phyloP scores from a whole-genome alignment of 768 basidiomycete genomes.

The Russula compacta region DNA sequence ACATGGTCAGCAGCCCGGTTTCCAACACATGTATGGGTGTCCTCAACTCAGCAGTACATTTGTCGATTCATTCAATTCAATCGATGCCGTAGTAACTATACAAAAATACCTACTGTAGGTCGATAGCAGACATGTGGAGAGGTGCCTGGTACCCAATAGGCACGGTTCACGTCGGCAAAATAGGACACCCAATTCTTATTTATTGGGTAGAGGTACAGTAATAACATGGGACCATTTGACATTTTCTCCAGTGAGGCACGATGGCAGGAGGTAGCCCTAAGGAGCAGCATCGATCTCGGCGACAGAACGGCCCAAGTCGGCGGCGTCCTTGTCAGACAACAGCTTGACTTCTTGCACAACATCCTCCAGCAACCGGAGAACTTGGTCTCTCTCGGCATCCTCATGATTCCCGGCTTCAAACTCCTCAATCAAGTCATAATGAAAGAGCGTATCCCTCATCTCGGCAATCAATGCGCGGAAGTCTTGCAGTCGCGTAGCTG shows the following conservation, averaged over 20 bases:
- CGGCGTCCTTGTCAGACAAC: neutral
- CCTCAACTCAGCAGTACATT: neutral
- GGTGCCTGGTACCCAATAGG: neutral
- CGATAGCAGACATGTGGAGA: neutral
- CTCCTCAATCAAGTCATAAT: neutral
- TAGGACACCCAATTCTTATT: neutral
- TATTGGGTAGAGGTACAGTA: neutral
- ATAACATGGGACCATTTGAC: neutral
- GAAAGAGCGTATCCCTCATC: neutral
- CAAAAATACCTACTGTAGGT: neutral
- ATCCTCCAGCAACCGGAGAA: slow-evolving; percentile 12
- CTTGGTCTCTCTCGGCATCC: neutral
- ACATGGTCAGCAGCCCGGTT: neutral
- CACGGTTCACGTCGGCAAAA: neutral
- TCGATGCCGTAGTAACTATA: neutral
- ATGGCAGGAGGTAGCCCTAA: neutral
- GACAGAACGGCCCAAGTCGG: neutral
- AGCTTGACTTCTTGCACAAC: slow-evolving; percentile 4
- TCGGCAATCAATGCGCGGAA: slow-evolving; percentile 5
- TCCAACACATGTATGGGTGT: neutral
- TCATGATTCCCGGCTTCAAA: neutral
- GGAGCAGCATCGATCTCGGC: neutral
- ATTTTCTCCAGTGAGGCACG: neutral
- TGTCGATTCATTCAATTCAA: neutral
- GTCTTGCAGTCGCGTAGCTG: slow-evolving; percentile 6